A percentile compares a stretch with the other conserved stretches of the same genome.
These are phyloP conservation scores for Zygosaccharomyces rouxii DNA, from an alignment of 805 yeast genomes.

Conservation along the genomic window DNA sequence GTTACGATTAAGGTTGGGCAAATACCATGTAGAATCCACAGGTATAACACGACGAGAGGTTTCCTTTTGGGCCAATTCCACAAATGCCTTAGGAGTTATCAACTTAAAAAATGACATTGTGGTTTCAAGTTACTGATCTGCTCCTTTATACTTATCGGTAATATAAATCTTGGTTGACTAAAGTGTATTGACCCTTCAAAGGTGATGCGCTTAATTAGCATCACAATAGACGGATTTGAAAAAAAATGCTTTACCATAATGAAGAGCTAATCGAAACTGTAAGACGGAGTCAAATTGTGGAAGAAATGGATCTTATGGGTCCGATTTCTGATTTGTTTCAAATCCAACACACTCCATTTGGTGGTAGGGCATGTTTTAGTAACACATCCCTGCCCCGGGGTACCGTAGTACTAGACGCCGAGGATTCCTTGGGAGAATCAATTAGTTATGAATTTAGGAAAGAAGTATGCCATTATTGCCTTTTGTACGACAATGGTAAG, in stretches of 20 bases:
- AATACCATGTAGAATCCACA: slow-evolving; percentile 87
- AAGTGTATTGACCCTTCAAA: neutral
- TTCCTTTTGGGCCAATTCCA: slow-evolving; percentile 22
- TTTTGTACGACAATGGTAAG: slow-evolving; percentile 44
- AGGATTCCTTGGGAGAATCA: slow-evolving; percentile 44
- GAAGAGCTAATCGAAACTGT: neutral
- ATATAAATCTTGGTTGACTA: no score
- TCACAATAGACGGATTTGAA: slow-evolving; percentile 4
- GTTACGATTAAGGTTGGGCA: slow-evolving; percentile 67
- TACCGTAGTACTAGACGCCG: slow-evolving; percentile 39
- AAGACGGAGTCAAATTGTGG: no score
- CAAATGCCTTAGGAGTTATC: slow-evolving; percentile 28
- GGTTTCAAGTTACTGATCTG: no score
- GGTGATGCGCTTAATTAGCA: neutral
- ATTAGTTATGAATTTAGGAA: slow-evolving; percentile 52
- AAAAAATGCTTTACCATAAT: neutral
- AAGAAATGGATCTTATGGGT: neutral
- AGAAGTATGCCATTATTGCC: slow-evolving; percentile 59
- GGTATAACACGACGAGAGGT: slow-evolving; percentile 43
- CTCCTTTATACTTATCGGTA: no score
- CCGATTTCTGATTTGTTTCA: slow-evolving; percentile 10
- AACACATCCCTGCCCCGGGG: slow-evolving; percentile 37
- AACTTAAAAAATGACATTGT: slow-evolving; percentile 29
- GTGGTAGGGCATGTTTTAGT: slow-evolving; percentile 54
- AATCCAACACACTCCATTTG: slow-evolving; percentile 17